phyloP scores from a whole-genome alignment of 1,284 basidiomycete species.

The Takashimella tepidaria region DNA sequence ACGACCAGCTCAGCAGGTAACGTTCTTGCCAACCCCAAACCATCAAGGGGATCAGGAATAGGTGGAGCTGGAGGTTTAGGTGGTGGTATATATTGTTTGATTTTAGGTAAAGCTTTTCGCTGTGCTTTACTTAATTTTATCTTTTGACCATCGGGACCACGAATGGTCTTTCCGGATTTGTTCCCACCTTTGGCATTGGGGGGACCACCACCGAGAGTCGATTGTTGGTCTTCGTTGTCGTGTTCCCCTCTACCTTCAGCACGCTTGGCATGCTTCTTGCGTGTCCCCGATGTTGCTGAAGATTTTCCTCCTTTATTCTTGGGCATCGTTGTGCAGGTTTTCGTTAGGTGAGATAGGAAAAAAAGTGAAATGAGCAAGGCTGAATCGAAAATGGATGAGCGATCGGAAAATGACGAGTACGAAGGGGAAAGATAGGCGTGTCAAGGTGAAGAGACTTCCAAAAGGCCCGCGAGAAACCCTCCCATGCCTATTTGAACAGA shows the following conservation, averaged over 20 bases:
- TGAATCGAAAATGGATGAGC: neutral
- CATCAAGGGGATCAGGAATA: slow-evolving; percentile 85
- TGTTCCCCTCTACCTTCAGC: slow-evolving; percentile 23
- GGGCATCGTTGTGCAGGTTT: slow-evolving; percentile 22
- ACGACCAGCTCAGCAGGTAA: slow-evolving; percentile 80
- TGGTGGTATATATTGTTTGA: slow-evolving; percentile 75
- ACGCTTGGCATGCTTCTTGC: slow-evolving; percentile 59
- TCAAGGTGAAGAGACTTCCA: too few relatives aligned
- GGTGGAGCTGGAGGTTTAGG: slow-evolving; percentile 80
- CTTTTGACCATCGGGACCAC: slow-evolving; percentile 30
- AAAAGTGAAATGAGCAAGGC: neutral
- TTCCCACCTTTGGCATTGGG: slow-evolving; percentile 5
- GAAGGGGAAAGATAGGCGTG: neutral
- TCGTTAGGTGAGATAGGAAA: neutral
- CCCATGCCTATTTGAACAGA: too few relatives aligned
- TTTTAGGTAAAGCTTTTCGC: slow-evolving; percentile 52
- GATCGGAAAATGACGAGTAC: neutral
- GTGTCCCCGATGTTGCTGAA: slow-evolving; percentile 70
- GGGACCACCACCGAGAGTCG: neutral
- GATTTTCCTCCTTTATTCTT: slow-evolving; percentile 45
- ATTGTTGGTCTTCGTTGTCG: slow-evolving; percentile 14
- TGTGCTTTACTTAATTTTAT: slow-evolving; percentile 43
- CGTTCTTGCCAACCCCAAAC: slow-evolving; percentile 69
- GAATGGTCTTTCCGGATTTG: slow-evolving; percentile 5
- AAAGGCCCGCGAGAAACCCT: too few relatives aligned